phyloP scores from a whole-genome alignment of 176 grass and related monocot genomes.

The Zizania latifolia region DNA sequence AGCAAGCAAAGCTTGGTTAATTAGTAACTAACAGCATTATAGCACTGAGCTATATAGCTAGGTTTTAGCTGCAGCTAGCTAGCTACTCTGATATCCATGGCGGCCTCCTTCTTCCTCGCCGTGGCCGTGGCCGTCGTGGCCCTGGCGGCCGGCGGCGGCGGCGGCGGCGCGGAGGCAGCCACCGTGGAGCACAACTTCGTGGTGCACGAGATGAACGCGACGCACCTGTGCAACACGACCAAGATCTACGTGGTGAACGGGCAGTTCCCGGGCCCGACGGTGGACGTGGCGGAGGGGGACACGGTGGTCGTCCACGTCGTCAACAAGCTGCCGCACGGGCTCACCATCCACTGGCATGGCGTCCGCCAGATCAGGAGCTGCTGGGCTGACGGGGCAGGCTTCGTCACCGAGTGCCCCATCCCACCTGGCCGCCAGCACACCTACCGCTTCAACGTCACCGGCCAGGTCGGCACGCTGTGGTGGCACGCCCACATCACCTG shows the following conservation, averaged over 20 bases:
- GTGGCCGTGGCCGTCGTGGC: not conserved
- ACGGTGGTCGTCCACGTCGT: constrained; percentile 23
- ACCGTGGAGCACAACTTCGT: constrained; percentile 29
- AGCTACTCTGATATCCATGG: not conserved
- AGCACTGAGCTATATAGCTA: not conserved
- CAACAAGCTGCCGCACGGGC: not conserved
- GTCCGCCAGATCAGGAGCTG: not conserved
- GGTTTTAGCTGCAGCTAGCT: not conserved
- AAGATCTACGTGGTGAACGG: constrained; percentile 33
- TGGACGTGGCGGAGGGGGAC: constrained; percentile 21
- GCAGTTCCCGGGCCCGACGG: constrained; percentile 13
- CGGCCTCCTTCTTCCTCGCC: not conserved
- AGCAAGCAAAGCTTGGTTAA: not conserved
- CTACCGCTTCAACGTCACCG: constrained; percentile 31
- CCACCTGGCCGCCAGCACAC: not conserved
- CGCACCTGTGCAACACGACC: constrained; percentile 30
- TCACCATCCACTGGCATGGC: constrained; percentile 41
- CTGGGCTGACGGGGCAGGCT: constrained; percentile 35
- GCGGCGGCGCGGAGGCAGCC: not conserved
- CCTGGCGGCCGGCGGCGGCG: not conserved
- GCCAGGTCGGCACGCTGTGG: constrained; percentile 37
- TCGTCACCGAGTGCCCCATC: constrained; percentile 41
- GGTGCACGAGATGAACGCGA: constrained; percentile 23
- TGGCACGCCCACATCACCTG: constrained; percentile 39
- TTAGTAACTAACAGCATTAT: not conserved